A percentile compares a stretch with the other conserved stretches of the same genome.
Conservation (phyloP, 805 yeast genomes). For the Pichia exigua region DNA sequence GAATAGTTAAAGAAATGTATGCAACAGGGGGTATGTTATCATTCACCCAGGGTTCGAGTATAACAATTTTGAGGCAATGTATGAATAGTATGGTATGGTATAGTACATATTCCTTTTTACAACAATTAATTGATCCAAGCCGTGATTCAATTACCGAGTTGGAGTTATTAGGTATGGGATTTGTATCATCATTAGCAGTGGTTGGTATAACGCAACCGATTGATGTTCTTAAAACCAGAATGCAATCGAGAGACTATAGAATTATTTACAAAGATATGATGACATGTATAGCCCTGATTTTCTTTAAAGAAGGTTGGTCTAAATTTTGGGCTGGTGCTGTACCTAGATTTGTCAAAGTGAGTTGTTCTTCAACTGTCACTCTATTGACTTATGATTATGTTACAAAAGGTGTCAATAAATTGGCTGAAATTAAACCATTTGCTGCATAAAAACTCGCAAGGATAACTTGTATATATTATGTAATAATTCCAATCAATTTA, state of each 20-base stretch:
- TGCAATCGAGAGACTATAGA: slow-evolving; percentile 71
- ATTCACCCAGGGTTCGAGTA: slow-evolving; percentile 71
- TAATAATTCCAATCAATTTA: background rate
- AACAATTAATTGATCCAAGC: slow-evolving; percentile 59
- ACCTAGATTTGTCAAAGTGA: slow-evolving; percentile 64
- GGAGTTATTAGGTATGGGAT: slow-evolving; percentile 37
- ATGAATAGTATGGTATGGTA: slow-evolving; percentile 77
- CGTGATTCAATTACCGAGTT: slow-evolving; percentile 35
- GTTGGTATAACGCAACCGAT: slow-evolving; percentile 80
- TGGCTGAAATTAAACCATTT: slow-evolving; percentile 25
- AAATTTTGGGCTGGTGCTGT: slow-evolving; percentile 51
- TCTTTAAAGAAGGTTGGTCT: slow-evolving; percentile 37
- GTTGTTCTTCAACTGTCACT: slow-evolving; percentile 64
- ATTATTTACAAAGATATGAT: slow-evolving; percentile 52
- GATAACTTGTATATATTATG: background rate
- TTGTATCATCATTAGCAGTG: slow-evolving; percentile 63
- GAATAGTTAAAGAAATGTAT: slow-evolving; percentile 60
- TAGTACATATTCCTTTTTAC: slow-evolving; percentile 70
- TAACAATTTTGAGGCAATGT: slow-evolving; percentile 77
- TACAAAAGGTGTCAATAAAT: slow-evolving; percentile 34
- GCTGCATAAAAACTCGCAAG: slow-evolving; percentile 21
- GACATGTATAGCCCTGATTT: slow-evolving; percentile 43
- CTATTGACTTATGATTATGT: slow-evolving; percentile 54
- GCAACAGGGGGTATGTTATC: slow-evolving; percentile 65
- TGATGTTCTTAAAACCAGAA: slow-evolving; percentile 78